A percentile compares a stretch with the other conserved stretches of the same genome.
These are phyloP conservation scores for Coffea eugenioides DNA, from an alignment of 257 asterid genomes.

Conservation along the genomic window DNA sequence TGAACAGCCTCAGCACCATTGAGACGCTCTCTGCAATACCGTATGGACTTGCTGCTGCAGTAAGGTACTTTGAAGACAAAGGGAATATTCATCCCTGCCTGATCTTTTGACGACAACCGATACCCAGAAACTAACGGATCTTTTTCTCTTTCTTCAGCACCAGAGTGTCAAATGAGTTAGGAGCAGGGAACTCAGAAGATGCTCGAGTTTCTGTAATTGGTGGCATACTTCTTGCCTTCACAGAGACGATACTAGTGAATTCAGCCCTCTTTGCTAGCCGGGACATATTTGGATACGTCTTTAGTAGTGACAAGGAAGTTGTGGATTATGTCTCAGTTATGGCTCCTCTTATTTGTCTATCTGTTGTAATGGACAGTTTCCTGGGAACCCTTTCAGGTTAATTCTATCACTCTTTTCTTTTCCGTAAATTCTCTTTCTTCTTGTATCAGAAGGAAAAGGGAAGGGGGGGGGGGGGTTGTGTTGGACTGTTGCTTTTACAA, in stretches of 20 bases:
- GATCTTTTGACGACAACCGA: neutral
- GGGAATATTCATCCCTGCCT: neutral
- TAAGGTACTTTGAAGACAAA: conserved; percentile 36
- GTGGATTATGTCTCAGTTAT: conserved; percentile 41
- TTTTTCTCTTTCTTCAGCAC: conserved; percentile 36
- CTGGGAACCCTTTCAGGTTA: conserved; percentile 58
- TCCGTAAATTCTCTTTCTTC: neutral
- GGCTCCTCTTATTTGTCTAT: conserved; percentile 52
- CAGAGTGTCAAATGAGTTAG: conserved; percentile 60
- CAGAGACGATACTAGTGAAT: conserved; percentile 24
- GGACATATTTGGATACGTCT: conserved; percentile 35
- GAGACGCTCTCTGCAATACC: conserved; percentile 54
- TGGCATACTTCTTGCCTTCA: conserved; percentile 33
- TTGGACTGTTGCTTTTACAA: neutral
- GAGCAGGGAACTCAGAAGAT: conserved; percentile 49
- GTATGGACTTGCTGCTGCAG: conserved; percentile 57
- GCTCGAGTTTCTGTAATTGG: conserved; percentile 42
- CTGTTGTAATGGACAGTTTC: conserved; percentile 41
- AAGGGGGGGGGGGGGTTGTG: no score
- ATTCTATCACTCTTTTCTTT: neutral
- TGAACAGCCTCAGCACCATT: conserved; percentile 53
- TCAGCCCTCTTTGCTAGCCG: conserved; percentile 33
- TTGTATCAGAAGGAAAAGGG: no score
- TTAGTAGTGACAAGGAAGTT: conserved; percentile 48
- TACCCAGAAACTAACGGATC: neutral